Evolutionary conservation across 1,139 yeast genomes (phyloP).

Genomic region (Geotrichum siamense): DNA sequence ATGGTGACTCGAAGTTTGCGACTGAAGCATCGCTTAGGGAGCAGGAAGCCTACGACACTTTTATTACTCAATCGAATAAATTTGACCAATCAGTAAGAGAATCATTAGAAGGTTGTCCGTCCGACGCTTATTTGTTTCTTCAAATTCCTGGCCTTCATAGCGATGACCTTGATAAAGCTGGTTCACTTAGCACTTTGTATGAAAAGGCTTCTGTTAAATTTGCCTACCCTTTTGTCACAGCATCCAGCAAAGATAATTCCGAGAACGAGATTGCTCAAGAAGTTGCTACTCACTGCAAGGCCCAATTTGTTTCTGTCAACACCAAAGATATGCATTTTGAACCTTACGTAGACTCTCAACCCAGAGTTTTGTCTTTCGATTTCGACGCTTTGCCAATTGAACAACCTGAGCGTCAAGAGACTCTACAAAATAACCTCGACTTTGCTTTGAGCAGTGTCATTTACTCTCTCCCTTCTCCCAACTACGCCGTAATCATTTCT

Average conservation of each 20-base stretch:
- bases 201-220: constrained; percentile 25
- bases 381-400: constrained; percentile 23
- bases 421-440: constrained; percentile 28
- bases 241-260: constrained; percentile 10
- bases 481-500: constrained; percentile 32
- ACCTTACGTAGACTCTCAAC: constrained; percentile 28
- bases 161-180: constrained; percentile 28
- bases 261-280: constrained; percentile 20
- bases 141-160: constrained; percentile 34
- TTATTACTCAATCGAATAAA: constrained; percentile 13
- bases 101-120: constrained; percentile 29
- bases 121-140: constrained; percentile 36
- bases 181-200: constrained; percentile 25
- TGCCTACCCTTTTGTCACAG: constrained; percentile 17
- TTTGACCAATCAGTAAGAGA: constrained; percentile 20
- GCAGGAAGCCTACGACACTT: constrained; percentile 10
- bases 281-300: constrained; percentile 29
- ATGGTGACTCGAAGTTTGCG: constrained; percentile 10
- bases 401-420: constrained; percentile 19
- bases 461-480: constrained; percentile 30
- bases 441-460: constrained; percentile 27
- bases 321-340: constrained; percentile 25
- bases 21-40: constrained; percentile 7
- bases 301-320: constrained; percentile 27
- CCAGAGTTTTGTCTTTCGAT: constrained; percentile 30